A percentile compares a stretch with the other conserved stretches of the same genome.
Evolutionary conservation across 306 rosid genomes (phyloP).

Genomic region (Cucurbita maxima): DNA sequence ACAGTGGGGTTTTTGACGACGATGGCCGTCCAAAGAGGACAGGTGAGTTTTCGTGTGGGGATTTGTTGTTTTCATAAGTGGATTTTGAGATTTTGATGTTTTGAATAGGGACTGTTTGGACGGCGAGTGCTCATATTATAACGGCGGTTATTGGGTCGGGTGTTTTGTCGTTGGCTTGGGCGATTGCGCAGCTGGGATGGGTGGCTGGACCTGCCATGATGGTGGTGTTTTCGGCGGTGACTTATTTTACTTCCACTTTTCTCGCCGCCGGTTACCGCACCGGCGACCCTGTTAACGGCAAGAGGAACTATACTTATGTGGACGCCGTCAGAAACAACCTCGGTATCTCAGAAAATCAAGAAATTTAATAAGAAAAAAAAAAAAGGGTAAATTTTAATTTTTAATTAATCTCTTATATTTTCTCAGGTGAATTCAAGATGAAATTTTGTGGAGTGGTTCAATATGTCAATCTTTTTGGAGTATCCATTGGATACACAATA

Average conservation of each 20-base stretch:
- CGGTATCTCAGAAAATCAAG: background rate
- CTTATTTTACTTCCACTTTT: slow-evolving; percentile 12
- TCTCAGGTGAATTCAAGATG: slow-evolving; percentile 10
- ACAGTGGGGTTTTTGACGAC: background rate
- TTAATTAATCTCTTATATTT: background rate
- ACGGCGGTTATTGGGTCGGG: slow-evolving; percentile 15
- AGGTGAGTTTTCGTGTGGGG: background rate
- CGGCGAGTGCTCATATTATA: slow-evolving; percentile 16
- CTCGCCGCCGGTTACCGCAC: slow-evolving; percentile 12
- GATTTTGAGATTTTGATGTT: too few species aligned
- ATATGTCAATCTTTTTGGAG: slow-evolving; percentile 10
- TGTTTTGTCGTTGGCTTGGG: slow-evolving; percentile 14
- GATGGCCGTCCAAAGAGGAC: slow-evolving; percentile 14
- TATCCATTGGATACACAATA: slow-evolving; percentile 15
- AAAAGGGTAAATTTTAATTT: too few species aligned
- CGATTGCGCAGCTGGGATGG: slow-evolving; percentile 15
- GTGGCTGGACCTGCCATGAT: slow-evolving; percentile 8
- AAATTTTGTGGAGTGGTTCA: slow-evolving; percentile 10
- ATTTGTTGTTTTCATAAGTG: background rate
- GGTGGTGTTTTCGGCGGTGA: slow-evolving; percentile 10
- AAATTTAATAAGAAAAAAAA: too few species aligned
- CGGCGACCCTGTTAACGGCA: slow-evolving; percentile 6
- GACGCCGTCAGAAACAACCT: slow-evolving; percentile 9
- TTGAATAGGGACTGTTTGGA: slow-evolving; percentile 3
- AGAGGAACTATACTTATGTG: slow-evolving; percentile 10